Base-by-base conservation (phyloP, 176 grass and related monocot species). In the Stipa capillata region DNA sequence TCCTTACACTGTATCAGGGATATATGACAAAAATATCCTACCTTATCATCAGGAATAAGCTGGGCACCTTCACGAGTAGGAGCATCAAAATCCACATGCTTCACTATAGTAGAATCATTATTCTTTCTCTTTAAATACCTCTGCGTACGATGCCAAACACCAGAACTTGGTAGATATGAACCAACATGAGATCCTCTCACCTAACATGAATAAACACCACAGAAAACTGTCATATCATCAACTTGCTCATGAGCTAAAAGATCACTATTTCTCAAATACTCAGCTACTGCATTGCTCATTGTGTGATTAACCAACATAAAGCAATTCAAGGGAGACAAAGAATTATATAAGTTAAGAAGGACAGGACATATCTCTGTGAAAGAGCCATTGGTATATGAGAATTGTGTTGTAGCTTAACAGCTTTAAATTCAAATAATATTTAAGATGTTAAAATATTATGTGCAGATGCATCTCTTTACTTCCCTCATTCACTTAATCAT, bases 51-150 rank as follows among this genome's bases (percentile, higher is more conserved):
- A 77, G 86, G 85, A 78, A 81, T 85, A 63, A 90, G 80, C 73
- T 90, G 85, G 35, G 92, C 96, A 74, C 75, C 82, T 92, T 98
- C 96, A 66, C 96, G 96, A 37, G 90, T 94, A 77, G 92, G 85
- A 74, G 96, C 96, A 90, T 98, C 96, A 85, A 98, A 98, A 91
- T 98, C 96, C 50, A 98, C 68, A 82, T 98, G 96, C 72, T 87
- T 89, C 73, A 98, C 87, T 77, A 92, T 74, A 79, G 87, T 72
- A 63, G 87, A 85, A 85, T 97, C 89, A 59, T 73, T 87, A 44
- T 75, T 88, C 10, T 73, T 85, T 65, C 88, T 92, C 61, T 88
- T 98, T 57, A 98, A 34, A 74, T 89, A 89, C 83, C 90, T 92
- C 69, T 94, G 95, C 36, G 92, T 98, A 84, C 89, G 95, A 84